Percentiles rank a stretch among this genome's conserved stretches.
These are phyloP conservation scores for Cruciata laevipes DNA, from an alignment of 257 asterid genomes.

Conservation along the genomic window DNA sequence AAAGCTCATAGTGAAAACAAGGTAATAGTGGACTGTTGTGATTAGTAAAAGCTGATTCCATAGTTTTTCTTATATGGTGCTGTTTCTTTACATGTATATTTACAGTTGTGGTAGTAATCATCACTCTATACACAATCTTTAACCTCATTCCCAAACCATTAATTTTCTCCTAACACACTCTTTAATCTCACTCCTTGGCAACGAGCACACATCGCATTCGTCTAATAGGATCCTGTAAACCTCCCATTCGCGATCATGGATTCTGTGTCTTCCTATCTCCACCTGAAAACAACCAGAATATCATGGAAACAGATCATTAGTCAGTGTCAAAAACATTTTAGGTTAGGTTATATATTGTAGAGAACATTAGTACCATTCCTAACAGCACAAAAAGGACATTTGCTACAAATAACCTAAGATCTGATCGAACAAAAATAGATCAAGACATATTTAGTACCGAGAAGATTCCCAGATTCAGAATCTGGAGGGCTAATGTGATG, in stretches of 20 bases:
- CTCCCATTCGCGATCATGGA: slow-evolving; percentile 64
- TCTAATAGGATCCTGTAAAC: slow-evolving; percentile 63
- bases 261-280: slow-evolving; percentile 57
- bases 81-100: too few relatives aligned
- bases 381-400: neutral
- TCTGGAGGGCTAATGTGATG: slow-evolving; percentile 61
- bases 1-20: too few relatives aligned
- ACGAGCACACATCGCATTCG: slow-evolving; percentile 33
- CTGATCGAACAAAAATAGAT: neutral
- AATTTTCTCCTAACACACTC: slow-evolving; percentile 52
- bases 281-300: slow-evolving; percentile 25
- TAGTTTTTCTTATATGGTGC: too few relatives aligned
- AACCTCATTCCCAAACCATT: slow-evolving; percentile 32
- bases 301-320: too few relatives aligned
- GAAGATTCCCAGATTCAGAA: slow-evolving; percentile 42
- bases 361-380: neutral
- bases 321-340: too few relatives aligned
- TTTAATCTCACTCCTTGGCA: slow-evolving; percentile 41
- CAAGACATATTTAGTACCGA: slow-evolving; percentile 31
- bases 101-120: too few relatives aligned
- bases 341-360: neutral
- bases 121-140: too few relatives aligned
- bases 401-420: neutral
- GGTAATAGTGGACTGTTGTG: too few relatives aligned
- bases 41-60: too few relatives aligned